Evolutionary conservation across 352 stramenopile genomes (phyloP).

Genomic region (Phytophthora nicotianae): DNA sequence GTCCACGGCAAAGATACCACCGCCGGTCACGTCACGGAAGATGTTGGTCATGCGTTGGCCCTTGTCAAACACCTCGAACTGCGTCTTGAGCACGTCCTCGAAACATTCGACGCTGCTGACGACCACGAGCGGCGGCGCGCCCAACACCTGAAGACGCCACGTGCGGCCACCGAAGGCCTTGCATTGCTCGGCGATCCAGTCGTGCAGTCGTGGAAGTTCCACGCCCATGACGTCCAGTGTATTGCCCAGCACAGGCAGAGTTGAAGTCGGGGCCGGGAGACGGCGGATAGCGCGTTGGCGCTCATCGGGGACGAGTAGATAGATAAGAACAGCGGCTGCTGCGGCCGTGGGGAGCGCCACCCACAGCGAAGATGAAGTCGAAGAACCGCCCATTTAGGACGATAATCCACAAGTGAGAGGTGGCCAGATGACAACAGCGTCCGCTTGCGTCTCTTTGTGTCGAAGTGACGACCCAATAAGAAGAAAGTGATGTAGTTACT

Average conservation of each 20-base stretch:
- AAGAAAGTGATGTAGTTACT: background rate
- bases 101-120: slow-evolving; percentile 42
- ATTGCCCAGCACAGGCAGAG: slow-evolving; percentile 50
- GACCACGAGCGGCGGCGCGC: slow-evolving; percentile 44
- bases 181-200: slow-evolving; percentile 56
- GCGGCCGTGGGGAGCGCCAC: slow-evolving; percentile 18
- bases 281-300: slow-evolving; percentile 28
- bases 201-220: slow-evolving; percentile 47
- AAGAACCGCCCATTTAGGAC: background rate
- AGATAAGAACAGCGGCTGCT: slow-evolving; percentile 30
- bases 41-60: slow-evolving; percentile 46
- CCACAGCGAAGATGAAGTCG: slow-evolving; percentile 16
- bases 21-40: slow-evolving; percentile 53
- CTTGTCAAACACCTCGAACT: slow-evolving; percentile 80
- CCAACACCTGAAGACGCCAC: slow-evolving; percentile 45
- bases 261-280: slow-evolving; percentile 39
- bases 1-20: slow-evolving; percentile 63
- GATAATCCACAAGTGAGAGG: slow-evolving; percentile 2
- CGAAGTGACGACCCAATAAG: slow-evolving; percentile 1
- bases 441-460: slow-evolving; percentile 1
- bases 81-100: slow-evolving; percentile 52
- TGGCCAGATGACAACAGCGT: background rate
- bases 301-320: slow-evolving; percentile 31
- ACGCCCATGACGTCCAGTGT: slow-evolving; percentile 47
- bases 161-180: slow-evolving; percentile 38